Base-by-base conservation (phyloP, 1,284 basidiomycete species). In the Cystobasidiaceae sp. region DNA sequence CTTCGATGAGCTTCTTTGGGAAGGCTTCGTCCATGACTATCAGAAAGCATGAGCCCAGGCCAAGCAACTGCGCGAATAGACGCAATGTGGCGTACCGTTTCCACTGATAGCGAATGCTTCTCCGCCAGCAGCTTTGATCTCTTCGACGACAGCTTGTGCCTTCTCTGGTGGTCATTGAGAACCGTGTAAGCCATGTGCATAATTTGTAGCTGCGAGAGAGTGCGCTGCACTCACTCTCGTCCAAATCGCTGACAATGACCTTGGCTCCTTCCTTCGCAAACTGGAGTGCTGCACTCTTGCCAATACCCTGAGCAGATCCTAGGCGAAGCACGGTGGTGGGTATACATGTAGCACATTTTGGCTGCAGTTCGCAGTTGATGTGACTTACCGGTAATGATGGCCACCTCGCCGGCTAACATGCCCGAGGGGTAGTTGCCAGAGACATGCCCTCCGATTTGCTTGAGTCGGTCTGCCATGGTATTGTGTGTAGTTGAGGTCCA, bases 251-350 rank as follows among this genome's bases (percentile, higher is more conserved):
- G 56, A 87, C 85, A 68, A 92, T 88, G 46, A 92, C 85, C 75
- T 88, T 90, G 15, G 90, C 89, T 27, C 90, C 90, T 74, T 92
- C 89, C 30, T 71, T 73, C 5, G 89, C 87, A 70, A 90, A 92
- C 51, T 90, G 80, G 45, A 90, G 77, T 2, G 89, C 89, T 43
- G 83, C 81, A 50, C 86, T 84, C 43, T 82, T 82, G 8, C 88
- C 88, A 68, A 90, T 90, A 69, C 87, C 88, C 84, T 89, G 87
- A 23, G 86, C 88, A 72, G 86, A 86, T 75, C 87, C 85, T 86
- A n/a, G n/a, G n/a, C n/a, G n/a, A n/a, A n/a, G n/a, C n/a, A n/a
- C n/a, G n/a, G n/a, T n/a, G n/a, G n/a, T n/a, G n/a, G n/a, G 25
- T 19, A 30, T 25, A 44, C 41, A 27, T 58, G 15, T 44, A 23